These are phyloP conservation scores for Trichoderma sp. DNA, from an alignment of 2,329 filamentous ascomycete species.

Conservation along the genomic window DNA sequence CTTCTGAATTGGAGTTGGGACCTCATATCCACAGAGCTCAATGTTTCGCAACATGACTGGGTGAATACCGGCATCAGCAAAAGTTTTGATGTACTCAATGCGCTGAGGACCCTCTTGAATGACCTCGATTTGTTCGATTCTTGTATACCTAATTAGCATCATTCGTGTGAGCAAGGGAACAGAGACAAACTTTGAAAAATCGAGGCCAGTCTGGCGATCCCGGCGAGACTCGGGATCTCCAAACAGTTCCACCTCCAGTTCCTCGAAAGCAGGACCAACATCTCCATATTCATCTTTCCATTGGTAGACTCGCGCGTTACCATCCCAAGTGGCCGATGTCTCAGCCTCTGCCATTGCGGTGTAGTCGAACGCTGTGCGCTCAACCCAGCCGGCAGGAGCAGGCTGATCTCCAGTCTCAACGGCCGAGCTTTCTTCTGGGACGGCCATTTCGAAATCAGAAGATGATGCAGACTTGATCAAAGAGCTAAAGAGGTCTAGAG, in stretches of 20 bases:
- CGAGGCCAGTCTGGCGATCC: constrained; percentile 57
- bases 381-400: constrained; percentile 49
- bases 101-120: constrained; percentile 59
- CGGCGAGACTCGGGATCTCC: constrained; percentile 56
- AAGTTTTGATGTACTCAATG: constrained; percentile 58
- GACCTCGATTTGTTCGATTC: constrained; percentile 59
- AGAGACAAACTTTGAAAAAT: constrained; percentile 63
- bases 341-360: constrained; percentile 34
- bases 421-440: constrained; percentile 29
- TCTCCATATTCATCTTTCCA: constrained; percentile 88
- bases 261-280: constrained; percentile 70
- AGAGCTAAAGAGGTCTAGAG: neutral
- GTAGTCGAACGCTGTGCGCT: constrained; percentile 55
- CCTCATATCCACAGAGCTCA: constrained; percentile 67
- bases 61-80: constrained; percentile 80
- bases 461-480: neutral
- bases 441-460: neutral
- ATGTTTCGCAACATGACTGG: constrained; percentile 82
- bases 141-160: constrained; percentile 46
- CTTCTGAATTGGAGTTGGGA: constrained; percentile 84
- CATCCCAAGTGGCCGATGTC: constrained; percentile 47
- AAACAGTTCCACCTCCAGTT: constrained; percentile 79
- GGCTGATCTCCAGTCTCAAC: neutral
- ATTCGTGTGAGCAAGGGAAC: neutral
- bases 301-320: constrained; percentile 71